Conservation (phyloP, 257 asterid genomes). For the Ilex asprella region DNA sequence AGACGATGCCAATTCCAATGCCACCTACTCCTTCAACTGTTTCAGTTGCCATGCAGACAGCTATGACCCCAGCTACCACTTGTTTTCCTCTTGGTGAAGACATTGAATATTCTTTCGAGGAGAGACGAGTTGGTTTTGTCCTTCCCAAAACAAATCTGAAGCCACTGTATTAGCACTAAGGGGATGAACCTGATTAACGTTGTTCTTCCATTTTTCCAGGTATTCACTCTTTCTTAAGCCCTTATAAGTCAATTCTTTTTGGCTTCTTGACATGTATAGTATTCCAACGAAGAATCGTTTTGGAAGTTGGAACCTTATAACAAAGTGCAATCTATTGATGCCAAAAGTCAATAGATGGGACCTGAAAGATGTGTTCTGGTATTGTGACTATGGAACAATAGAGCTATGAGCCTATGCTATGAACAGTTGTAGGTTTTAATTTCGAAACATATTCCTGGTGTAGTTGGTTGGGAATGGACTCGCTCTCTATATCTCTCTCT, state of each 20-base stretch:
- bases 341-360: no score
- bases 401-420: no score
- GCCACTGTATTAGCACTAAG: neutral
- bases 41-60: slow-evolving; percentile 33
- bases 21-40: slow-evolving; percentile 47
- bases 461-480: no score
- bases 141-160: slow-evolving; percentile 9
- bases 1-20: slow-evolving; percentile 33
- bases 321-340: no score
- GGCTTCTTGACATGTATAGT: neutral
- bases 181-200: neutral
- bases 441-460: no score
- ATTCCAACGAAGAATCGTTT: no score
- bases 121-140: slow-evolving; percentile 58
- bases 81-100: slow-evolving; percentile 14
- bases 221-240: neutral
- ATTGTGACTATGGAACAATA: no score
- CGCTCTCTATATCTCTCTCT: no score
- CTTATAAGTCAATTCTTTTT: neutral
- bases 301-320: no score
- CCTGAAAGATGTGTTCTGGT: no score
- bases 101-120: slow-evolving; percentile 59
- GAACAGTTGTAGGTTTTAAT: no score
- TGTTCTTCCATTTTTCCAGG: no score
- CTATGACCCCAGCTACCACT: slow-evolving; percentile 35